Evolutionary conservation across 2,329 filamentous ascomycete species (phyloP), one percentile per base, ranked within the genome.

Genomic region (Gyromitra esculenta): DNA sequence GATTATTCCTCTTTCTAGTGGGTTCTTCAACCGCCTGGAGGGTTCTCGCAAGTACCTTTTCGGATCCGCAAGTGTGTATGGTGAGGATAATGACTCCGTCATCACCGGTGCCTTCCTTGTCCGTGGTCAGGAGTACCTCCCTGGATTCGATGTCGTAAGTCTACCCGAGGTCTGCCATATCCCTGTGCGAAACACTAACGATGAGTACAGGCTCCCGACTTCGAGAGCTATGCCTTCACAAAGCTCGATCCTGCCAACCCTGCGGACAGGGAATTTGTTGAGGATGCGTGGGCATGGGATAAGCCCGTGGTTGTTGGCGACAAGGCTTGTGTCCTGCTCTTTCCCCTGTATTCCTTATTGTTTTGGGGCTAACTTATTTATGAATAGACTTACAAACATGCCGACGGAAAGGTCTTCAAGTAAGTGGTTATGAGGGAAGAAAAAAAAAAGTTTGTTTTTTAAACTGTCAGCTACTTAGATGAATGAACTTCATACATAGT

Each of bases 391-490:
- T 79, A 78, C 54, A 43, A 75, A 2, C 93, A 91, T 87, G 92
- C 92, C 83, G 91, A 93, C 83, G 96, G 96, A 85, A 97, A 98
- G 90, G 94, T 98, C 85, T 98, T 97, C 92, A 98, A 98, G 89
- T 98, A 97, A 63, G 43, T 15, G 9, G 25, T 62, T 21, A 39
- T 35, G 15, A 13, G 39, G 25, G 48, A 68, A 63, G n/a, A 57
- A 70, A 35, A 35, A 35, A 35, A 68, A 74, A 74, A 66, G 54
- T 66, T 73, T 74, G 57, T 64, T 75, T 74, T 70, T 69, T 75
- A 70, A 31, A 57, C 39, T 59, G 57, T 45, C 41, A 39, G 31
- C 70, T 50, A 52, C 70, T 73, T 75, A 75, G 72, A 75, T 75
- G 72, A 71, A 71, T 64, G 18, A 21, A 70, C 64, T 69, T 69